These are phyloP conservation scores for Collybia sp. DNA, from an alignment of 768 basidiomycete species.

Conservation along the genomic window DNA sequence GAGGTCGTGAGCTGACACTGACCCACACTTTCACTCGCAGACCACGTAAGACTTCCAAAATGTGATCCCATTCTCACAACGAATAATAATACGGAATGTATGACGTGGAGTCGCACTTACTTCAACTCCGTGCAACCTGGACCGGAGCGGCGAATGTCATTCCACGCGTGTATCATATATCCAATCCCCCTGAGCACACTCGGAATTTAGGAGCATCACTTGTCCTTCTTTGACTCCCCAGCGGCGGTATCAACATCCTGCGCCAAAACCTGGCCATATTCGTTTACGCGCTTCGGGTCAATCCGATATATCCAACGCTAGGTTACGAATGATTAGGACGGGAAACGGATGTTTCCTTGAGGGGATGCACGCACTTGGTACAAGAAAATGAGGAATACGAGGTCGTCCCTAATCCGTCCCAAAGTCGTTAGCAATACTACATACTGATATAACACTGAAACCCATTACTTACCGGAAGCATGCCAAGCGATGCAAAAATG, in stretches of 20 bases:
- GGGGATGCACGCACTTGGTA: conserved; percentile 68
- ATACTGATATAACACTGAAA: conserved; percentile 13
- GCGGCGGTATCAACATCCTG: conserved; percentile 39
- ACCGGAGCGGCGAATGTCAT: conserved; percentile 1
- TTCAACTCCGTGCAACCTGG: conserved; percentile 18
- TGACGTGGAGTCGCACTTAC: conserved; percentile 12
- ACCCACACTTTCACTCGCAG: no score
- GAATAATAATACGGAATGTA: conserved; percentile 4
- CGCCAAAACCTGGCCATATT: conserved; percentile 84
- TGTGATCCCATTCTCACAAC: conserved; percentile 12
- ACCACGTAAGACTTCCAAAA: no score
- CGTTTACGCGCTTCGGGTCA: conserved; percentile 92
- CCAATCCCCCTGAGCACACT: background rate
- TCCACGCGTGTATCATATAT: background rate
- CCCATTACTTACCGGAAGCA: conserved; percentile 61
- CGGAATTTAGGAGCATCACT: conserved; percentile 22
- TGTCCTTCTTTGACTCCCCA: conserved; percentile 55
- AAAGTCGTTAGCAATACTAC: conserved; percentile 15
- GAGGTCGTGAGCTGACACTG: no score
- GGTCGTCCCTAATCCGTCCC: conserved; percentile 54
- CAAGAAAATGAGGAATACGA: conserved; percentile 87
- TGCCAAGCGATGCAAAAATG: conserved; percentile 84
- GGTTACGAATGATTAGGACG: background rate
- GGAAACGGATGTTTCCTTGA: no score
- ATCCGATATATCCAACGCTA: conserved; percentile 97